Conservation (phyloP, 306 rosid genomes). For the Parietaria judaica region DNA sequence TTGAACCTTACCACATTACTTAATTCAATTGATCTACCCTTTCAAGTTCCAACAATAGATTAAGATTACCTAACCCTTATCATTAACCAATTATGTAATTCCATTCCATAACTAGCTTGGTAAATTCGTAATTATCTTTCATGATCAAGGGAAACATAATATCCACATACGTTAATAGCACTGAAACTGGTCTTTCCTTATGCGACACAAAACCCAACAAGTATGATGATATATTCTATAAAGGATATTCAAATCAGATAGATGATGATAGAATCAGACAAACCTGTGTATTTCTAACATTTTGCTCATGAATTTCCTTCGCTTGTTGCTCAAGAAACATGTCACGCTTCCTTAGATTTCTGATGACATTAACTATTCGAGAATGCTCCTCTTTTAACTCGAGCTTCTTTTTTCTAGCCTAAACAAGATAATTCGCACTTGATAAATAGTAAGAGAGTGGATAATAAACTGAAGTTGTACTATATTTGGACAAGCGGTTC, state of each 20-base stretch:
- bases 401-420: slow-evolving; percentile 61
- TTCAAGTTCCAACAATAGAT: not conserved
- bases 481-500: not conserved
- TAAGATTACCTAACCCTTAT: no score
- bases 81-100: no score
- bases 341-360: slow-evolving; percentile 33
- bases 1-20: not conserved
- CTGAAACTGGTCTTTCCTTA: no score
- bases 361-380: slow-evolving; percentile 27
- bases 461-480: not conserved
- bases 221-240: not conserved
- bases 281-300: slow-evolving; percentile 67
- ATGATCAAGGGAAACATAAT: no score
- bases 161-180: no score
- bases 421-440: slow-evolving; percentile 12
- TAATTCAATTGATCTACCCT: not conserved
- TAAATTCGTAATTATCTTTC: no score
- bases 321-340: slow-evolving; percentile 57
- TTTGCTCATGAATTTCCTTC: slow-evolving; percentile 56
- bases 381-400: slow-evolving; percentile 51
- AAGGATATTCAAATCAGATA: not conserved
- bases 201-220: no score
- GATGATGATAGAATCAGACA: slow-evolving; percentile 8
- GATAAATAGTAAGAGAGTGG: not conserved
- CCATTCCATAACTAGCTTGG: no score